Evolutionary conservation across 345 rosid species (phyloP), one percentile per base, ranked within the genome.

Genomic region (Tarenaya hassleriana): DNA sequence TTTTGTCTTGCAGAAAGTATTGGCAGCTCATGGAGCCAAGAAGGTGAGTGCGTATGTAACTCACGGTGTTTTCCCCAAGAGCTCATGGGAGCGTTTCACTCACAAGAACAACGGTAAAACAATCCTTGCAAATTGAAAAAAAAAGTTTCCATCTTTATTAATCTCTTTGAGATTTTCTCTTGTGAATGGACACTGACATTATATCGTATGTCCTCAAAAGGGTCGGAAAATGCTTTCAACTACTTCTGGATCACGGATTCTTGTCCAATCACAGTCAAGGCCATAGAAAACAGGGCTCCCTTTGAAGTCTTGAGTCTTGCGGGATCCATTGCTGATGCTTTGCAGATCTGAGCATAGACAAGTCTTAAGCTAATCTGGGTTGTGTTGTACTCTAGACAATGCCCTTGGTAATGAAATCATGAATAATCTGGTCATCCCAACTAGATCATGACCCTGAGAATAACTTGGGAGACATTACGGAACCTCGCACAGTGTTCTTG

Each of bases 231-330:
- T 45, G 95, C 84, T 31, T 88, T 94, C 63, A 58, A 80, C 38
- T 73, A 78, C 78, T 94, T 94, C 56, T 88, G 97, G 99, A 94
- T 88, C 60, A 88, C 99, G 1, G 96, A 94, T 63, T 94, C 97
- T 31, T 94, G 99, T 64, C 95, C 99, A 1, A 70, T 31, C 11
- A 88, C 99, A 5, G 99, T 88, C 52, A 75, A 86, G 46, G 78
- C 95, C 42, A 67, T 94, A 31, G 83, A 63, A 44, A 80, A 80
- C 67, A 75, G 50, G 52, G 72, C 92, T 70, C 99, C 97, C 42
- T 94, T 94, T 16, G 92, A 88, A 74, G 73, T 94, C 50, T 59
- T 94, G 70, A 88, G 92, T 65, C 97, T 94, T 8, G 94, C 97
- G 0, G 92, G 80, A 60, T 88, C 95, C 49, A 86, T 94, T 39